phyloP scores from a whole-genome alignment of 805 yeast species.

The Candida orba region DNA sequence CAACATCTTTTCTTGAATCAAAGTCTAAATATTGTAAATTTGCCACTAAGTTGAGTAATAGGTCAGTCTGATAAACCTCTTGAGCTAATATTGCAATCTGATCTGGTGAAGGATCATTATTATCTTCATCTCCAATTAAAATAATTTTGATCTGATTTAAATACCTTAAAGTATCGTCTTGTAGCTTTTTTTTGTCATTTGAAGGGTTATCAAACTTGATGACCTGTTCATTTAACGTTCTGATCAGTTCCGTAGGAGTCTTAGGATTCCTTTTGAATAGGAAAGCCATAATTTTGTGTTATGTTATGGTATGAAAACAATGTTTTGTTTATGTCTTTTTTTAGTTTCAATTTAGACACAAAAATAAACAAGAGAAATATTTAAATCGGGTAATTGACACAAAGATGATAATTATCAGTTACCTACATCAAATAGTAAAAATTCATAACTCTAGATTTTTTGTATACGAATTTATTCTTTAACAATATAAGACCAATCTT shows the following conservation, averaged over 20 bases:
- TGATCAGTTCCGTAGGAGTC: constrained; percentile 78
- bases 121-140: constrained; percentile 62
- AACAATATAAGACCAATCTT: constrained; percentile 39
- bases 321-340: not conserved
- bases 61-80: constrained; percentile 68
- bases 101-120: constrained; percentile 40
- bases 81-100: constrained; percentile 63
- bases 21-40: constrained; percentile 69
- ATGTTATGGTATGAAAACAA: not conserved
- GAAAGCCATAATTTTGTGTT: constrained; percentile 59
- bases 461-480: constrained; percentile 4
- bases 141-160: constrained; percentile 58
- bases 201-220: constrained; percentile 38
- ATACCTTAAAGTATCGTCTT: constrained; percentile 68
- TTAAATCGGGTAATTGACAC: not conserved
- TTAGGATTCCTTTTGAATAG: constrained; percentile 87
- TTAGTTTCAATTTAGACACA: too few relatives aligned
- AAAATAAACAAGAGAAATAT: not conserved
- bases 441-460: too few relatives aligned
- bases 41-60: constrained; percentile 52
- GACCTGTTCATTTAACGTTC: constrained; percentile 68
- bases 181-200: constrained; percentile 36
- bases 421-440: too few relatives aligned
- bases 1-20: constrained; percentile 83
- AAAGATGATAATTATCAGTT: too few relatives aligned